A percentile compares a stretch with the other conserved stretches of the same genome.
These are phyloP conservation scores for Saccharomycopsis hybrid DNA, from an alignment of 1,139 yeast genomes.

Conservation along the genomic window DNA sequence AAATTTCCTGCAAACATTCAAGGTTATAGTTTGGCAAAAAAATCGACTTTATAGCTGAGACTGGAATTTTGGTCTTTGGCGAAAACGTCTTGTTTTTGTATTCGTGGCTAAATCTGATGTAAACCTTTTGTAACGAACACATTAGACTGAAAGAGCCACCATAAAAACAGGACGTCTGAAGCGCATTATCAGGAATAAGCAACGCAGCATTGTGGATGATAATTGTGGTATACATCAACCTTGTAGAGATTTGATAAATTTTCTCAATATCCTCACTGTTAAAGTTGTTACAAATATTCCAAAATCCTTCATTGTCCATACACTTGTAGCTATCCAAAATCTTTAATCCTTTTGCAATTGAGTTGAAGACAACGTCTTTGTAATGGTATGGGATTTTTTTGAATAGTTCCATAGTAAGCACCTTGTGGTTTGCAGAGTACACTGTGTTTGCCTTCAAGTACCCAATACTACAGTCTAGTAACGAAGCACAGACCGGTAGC, in stretches of 20 bases:
- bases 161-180: conserved; percentile 2
- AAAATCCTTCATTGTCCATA: background rate
- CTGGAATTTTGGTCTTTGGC: background rate
- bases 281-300: background rate
- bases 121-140: conserved; percentile 4
- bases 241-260: conserved; percentile 1
- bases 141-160: conserved; percentile 2
- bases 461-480: too few relatives aligned
- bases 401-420: background rate
- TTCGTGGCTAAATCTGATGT: background rate
- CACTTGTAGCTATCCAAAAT: background rate
- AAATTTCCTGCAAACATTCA: background rate
- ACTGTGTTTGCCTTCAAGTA: too few relatives aligned
- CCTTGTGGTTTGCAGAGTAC: too few relatives aligned
- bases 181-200: background rate
- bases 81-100: background rate
- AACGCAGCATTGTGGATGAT: conserved; percentile 3
- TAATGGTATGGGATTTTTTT: background rate
- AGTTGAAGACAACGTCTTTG: background rate
- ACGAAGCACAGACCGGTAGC: background rate
- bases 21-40: conserved; percentile 5
- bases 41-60: background rate
- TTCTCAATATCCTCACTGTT: background rate
- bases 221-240: conserved; percentile 1
- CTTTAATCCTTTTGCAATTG: background rate